Conservation (phyloP, 2,329 filamentous ascomycete genomes). For the Chaetomiaceae sp. region DNA sequence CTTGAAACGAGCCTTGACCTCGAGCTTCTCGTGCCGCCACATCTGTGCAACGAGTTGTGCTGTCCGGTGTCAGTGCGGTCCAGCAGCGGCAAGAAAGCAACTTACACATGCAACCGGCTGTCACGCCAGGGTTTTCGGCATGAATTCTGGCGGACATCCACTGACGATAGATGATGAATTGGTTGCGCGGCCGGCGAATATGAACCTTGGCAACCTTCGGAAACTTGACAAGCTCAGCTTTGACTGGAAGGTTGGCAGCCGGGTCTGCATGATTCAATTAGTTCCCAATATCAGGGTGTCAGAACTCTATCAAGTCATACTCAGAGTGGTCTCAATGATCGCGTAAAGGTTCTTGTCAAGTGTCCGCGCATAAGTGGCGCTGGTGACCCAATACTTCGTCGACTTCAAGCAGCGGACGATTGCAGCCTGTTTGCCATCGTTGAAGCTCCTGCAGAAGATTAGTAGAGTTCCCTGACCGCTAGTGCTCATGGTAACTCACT, state of each 20-base stretch:
- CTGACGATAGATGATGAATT: constrained; percentile 19
- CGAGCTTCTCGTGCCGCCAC: constrained; percentile 10
- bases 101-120: constrained; percentile 16
- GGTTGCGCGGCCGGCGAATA: constrained; percentile 14
- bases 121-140: constrained; percentile 11
- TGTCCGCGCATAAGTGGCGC: neutral
- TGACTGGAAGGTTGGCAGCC: neutral
- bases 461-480: neutral
- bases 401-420: constrained; percentile 7
- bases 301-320: no score
- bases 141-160: constrained; percentile 15
- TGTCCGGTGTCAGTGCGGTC: constrained; percentile 4
- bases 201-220: constrained; percentile 4
- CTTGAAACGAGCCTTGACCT: constrained; percentile 11
- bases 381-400: constrained; percentile 10
- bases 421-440: constrained; percentile 7
- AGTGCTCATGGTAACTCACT: neutral
- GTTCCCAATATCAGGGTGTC: no score
- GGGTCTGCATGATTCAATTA: constrained; percentile 1
- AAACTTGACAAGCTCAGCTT: neutral
- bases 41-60: constrained; percentile 11
- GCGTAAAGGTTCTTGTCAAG: constrained; percentile 2
- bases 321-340: constrained; percentile 1
- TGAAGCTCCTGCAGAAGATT: constrained; percentile 6
- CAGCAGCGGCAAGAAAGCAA: neutral